phyloP scores from a whole-genome alignment of 768 basidiomycete genomes.

The Ramaria sp. region DNA sequence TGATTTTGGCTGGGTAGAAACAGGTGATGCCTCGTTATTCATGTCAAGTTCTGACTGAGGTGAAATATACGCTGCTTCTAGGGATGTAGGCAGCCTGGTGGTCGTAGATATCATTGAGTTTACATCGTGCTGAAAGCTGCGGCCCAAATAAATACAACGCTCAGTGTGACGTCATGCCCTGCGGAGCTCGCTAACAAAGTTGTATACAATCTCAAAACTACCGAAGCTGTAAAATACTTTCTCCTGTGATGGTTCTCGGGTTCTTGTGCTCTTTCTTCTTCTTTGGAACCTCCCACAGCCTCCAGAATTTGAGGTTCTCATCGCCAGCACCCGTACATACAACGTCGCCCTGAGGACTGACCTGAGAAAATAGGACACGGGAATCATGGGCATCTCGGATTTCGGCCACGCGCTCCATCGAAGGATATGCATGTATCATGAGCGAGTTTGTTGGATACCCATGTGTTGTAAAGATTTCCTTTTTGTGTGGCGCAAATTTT shows the following conservation, averaged over 20 bases:
- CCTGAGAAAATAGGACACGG: slow-evolving; percentile 73
- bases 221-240: slow-evolving; percentile 10
- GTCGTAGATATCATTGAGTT: background rate
- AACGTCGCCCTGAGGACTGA: slow-evolving; percentile 84
- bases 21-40: background rate
- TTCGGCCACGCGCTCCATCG: slow-evolving; percentile 68
- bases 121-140: background rate
- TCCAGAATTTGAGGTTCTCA: slow-evolving; percentile 97
- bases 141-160: background rate
- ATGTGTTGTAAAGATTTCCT: slow-evolving; percentile 87
- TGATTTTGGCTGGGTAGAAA: background rate
- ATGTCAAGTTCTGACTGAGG: background rate
- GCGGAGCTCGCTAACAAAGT: no score
- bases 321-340: slow-evolving; percentile 90
- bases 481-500: slow-evolving; percentile 76
- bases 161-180: no score
- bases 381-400: slow-evolving; percentile 92
- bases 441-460: slow-evolving; percentile 85
- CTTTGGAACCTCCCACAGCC: slow-evolving; percentile 58
- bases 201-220: background rate
- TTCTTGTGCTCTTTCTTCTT: slow-evolving; percentile 39
- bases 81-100: background rate
- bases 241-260: slow-evolving; percentile 1
- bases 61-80: background rate
- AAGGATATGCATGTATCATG: slow-evolving; percentile 79